Conservation (phyloP, 352 stramenopile species). For the Phytophthora cactorum region DNA sequence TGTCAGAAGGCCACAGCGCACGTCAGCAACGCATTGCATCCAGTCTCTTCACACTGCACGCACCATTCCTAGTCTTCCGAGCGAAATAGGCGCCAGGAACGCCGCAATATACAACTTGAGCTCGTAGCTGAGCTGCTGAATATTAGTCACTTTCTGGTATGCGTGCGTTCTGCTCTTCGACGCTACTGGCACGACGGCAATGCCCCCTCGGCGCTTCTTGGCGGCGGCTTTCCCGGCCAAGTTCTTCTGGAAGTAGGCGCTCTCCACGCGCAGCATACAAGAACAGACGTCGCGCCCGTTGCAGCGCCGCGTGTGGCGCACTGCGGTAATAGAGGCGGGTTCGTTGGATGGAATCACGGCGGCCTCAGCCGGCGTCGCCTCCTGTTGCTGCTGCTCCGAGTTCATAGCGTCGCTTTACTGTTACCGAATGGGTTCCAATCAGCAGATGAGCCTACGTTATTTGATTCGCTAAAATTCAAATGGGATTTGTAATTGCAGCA, state of each 20-base stretch:
- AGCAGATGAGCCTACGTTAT: constrained; percentile 9
- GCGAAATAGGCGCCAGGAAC: constrained; percentile 48
- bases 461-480: constrained; percentile 28
- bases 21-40: constrained; percentile 11
- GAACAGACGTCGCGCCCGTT: constrained; percentile 71
- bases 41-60: constrained; percentile 5
- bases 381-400: constrained; percentile 3
- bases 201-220: constrained; percentile 46
- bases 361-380: neutral
- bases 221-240: constrained; percentile 43
- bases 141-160: constrained; percentile 44
- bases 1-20: constrained; percentile 33
- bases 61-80: constrained; percentile 72
- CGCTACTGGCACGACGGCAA: constrained; percentile 1
- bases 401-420: constrained; percentile 17
- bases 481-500: neutral
- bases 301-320: constrained; percentile 69
- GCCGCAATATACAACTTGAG: constrained; percentile 53
- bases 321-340: constrained; percentile 4
- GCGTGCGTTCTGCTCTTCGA: constrained; percentile 11
- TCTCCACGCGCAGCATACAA: constrained; percentile 71
- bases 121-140: constrained; percentile 58
- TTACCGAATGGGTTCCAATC: neutral
- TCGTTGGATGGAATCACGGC: neutral
- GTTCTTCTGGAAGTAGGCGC: constrained; percentile 72